Conservation (phyloP, 768 basidiomycete genomes). For the Tylopilus felleus region DNA sequence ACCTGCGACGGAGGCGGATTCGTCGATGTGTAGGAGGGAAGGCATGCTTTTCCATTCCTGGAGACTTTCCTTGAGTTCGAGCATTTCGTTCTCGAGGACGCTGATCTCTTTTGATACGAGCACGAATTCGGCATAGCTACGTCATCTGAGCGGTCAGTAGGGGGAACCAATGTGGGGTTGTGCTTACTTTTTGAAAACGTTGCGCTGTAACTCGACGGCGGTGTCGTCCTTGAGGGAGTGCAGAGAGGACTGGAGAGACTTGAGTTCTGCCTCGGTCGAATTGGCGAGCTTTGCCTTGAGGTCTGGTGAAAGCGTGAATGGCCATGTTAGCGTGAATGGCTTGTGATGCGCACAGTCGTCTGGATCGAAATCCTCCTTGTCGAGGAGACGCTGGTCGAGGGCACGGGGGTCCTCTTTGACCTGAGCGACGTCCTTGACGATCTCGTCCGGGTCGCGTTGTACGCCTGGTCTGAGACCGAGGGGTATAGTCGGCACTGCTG, state of each 20-base stretch:
- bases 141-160: conserved; percentile 12
- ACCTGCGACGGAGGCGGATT: conserved; percentile 64
- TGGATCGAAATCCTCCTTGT: conserved; percentile 81
- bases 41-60: conserved; percentile 98
- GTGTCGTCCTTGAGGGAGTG: conserved; percentile 68
- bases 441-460: conserved; percentile 45
- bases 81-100: conserved; percentile 94
- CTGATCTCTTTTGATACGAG: conserved; percentile 96
- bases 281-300: conserved; percentile 86
- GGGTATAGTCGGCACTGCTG: conserved; percentile 58
- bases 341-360: conserved; percentile 68
- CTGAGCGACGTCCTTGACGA: conserved; percentile 39
- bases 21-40: conserved; percentile 86
- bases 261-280: conserved; percentile 80
- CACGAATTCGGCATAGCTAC: conserved; percentile 95
- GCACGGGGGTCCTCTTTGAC: conserved; percentile 56
- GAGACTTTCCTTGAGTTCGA: conserved; percentile 91
- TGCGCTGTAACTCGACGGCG: conserved; percentile 78
- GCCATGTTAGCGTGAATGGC: background rate
- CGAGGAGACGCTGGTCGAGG: conserved; percentile 58
- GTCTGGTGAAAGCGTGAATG: conserved; percentile 39
- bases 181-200: conserved; percentile 85
- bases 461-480: conserved; percentile 37
- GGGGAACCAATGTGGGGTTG: conserved; percentile 21
- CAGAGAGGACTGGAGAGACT: conserved; percentile 72